Evolutionary conservation across 228 moss, liverwort and hornwort species (phyloP), one percentile per base, ranked within the genome.

Genomic region (Sphagnum fallax): DNA sequence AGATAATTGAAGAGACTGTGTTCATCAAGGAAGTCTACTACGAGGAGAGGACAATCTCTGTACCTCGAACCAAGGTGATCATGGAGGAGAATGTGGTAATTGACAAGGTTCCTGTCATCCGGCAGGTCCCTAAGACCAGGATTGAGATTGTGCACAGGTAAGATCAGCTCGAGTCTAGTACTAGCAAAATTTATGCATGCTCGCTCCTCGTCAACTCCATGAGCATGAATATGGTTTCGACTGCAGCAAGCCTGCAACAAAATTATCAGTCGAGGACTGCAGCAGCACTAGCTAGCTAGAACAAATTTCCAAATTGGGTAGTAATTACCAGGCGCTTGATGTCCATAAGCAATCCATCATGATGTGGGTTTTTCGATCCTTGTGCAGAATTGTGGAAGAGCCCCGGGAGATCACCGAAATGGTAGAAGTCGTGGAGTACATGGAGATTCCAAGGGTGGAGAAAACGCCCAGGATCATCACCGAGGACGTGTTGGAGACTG

Each of bases 11-110:
- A 69, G 88, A 90, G 58, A 88, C 88, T 0, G 80, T 79, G 6
- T 90, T 75, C 70, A 79, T 90, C 61, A 87, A 83, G 66, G 88
- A 90, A 65, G 71, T 90, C 6, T 64, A 73, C 12, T 74, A 88
- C 0, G 90, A 90, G 71, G 82, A 87, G 60, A 82, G 85, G 0
- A 71, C 16, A 32, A 70, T 90, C 4, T 68, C 49, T 0, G 79
- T 85, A 0, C 79, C 90, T 0, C 80, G 71, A 63, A 77, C 85
- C 3, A 76, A 81, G 47, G 74, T 90, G 4, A 70, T 90, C 18
- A 73, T 78, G 64, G 90, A 90, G 4, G 90, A 90, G 49, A 53
- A 82, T 0, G 88, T 85, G 69, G 68, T 61, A 13, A 70, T 90
- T 0, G 90, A 90, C 55, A 82, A 73, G 2, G 82, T 90, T 6